Evolutionary conservation across 176 grass and related monocot species (phyloP).

Genomic region (Musa troglodytarum): DNA sequence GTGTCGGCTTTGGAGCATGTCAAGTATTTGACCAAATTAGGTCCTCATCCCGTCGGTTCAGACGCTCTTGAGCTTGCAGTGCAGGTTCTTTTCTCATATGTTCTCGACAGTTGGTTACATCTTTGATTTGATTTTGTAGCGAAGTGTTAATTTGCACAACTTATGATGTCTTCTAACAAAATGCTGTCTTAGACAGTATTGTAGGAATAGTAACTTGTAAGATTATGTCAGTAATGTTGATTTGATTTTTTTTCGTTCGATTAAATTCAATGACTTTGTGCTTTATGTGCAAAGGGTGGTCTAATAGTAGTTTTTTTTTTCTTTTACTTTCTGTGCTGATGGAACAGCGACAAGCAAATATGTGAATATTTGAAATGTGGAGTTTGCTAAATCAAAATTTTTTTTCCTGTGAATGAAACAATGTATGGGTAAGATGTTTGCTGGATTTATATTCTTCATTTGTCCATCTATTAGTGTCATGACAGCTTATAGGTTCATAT

Average conservation of each 20-base stretch:
- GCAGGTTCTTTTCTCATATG: conserved; percentile 34
- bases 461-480: no score
- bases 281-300: background rate
- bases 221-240: background rate
- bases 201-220: background rate
- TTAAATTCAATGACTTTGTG: background rate
- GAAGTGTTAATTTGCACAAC: background rate
- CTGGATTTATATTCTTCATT: no score
- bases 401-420: no score
- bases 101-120: background rate
- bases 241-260: background rate
- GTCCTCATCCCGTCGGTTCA: conserved; percentile 93
- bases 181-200: background rate
- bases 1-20: conserved; percentile 74
- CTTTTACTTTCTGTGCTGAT: background rate
- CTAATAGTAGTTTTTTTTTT: background rate
- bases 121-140: background rate
- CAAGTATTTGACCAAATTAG: conserved; percentile 58
- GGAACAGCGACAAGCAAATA: background rate
- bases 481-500: no score
- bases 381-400: background rate
- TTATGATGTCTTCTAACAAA: background rate
- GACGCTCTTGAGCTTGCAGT: conserved; percentile 71
- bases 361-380: background rate
- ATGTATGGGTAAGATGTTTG: no score